A percentile compares a stretch with the other conserved stretches of the same genome.
phyloP scores from a whole-genome alignment of 805 yeast species.

The Saturnispora besseyi region DNA sequence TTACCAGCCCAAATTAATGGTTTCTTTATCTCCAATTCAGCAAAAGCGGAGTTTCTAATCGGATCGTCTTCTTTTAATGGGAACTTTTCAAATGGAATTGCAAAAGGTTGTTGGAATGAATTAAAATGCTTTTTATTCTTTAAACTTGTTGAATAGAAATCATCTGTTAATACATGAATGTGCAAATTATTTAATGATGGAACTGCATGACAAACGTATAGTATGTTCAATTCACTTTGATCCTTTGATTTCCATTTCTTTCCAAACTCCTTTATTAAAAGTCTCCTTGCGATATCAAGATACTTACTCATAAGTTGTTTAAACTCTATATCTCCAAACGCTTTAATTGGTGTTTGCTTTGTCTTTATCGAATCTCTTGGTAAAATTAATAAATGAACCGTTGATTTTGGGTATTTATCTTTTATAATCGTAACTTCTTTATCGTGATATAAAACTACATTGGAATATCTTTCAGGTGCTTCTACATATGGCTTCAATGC shows the following conservation, averaged over 20 bases:
- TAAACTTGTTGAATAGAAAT: constrained; percentile 44
- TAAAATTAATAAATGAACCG: constrained; percentile 49
- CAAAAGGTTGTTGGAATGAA: constrained; percentile 60
- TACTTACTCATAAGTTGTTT: constrained; percentile 26
- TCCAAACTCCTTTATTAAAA: constrained; percentile 14
- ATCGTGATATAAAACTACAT: constrained; percentile 39
- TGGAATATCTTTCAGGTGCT: constrained; percentile 33
- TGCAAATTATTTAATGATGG: constrained; percentile 69
- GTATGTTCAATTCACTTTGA: constrained; percentile 26
- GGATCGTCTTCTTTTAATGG: constrained; percentile 36
- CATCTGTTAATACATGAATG: constrained; percentile 62
- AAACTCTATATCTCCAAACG: constrained; percentile 31
- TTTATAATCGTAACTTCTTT: constrained; percentile 44
- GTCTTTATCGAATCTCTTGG: constrained; percentile 42
- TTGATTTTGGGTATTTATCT: constrained; percentile 58
- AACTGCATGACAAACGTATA: constrained; percentile 57
- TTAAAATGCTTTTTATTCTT: constrained; percentile 61
- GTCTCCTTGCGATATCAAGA: constrained; percentile 30
- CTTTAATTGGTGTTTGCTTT: constrained; percentile 42
- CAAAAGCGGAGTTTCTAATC: constrained; percentile 30
- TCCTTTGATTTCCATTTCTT: constrained; percentile 9
- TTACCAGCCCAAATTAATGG: constrained; percentile 33
- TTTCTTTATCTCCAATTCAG: constrained; percentile 13
- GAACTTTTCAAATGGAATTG: constrained; percentile 44
- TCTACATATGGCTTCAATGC: constrained; percentile 42